Percentiles rank a stretch among this genome's conserved stretches.
phyloP scores from a whole-genome alignment of 2,329 filamentous ascomycete genomes.

The Xylariales sp. region DNA sequence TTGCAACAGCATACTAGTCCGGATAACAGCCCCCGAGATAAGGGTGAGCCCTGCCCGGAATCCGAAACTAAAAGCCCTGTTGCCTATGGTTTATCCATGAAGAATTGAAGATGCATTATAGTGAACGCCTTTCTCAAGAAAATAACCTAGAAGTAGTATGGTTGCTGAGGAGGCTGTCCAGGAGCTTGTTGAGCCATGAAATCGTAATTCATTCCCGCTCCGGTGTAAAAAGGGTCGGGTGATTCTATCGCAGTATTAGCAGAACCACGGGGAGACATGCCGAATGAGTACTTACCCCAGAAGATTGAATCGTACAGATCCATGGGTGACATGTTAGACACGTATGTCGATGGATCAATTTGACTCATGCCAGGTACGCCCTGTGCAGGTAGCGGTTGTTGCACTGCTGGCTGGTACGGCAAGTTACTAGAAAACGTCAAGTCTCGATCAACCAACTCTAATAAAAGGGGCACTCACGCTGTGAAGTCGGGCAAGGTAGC shows the following conservation, averaged over 20 bases:
- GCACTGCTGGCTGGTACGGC: slow-evolving; percentile 28
- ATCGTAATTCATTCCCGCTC: slow-evolving; percentile 56
- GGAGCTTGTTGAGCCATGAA: slow-evolving; percentile 56
- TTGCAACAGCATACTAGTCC: too few relatives aligned
- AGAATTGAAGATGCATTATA: too few relatives aligned
- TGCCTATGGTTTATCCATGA: too few relatives aligned
- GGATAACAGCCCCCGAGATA: too few relatives aligned
- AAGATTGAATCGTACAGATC: slow-evolving; percentile 65
- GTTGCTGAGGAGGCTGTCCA: slow-evolving; percentile 49
- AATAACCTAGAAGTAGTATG: slow-evolving; percentile 59
- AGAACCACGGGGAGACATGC: slow-evolving; percentile 11
- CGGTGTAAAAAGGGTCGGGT: slow-evolving; percentile 54
- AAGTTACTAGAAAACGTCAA: slow-evolving; percentile 14
- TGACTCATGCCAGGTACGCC: slow-evolving; percentile 41
- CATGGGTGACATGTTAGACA: slow-evolving; percentile 65
- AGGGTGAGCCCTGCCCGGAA: too few relatives aligned
- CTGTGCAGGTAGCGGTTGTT: slow-evolving; percentile 22
- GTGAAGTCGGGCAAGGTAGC: slow-evolving; percentile 41
- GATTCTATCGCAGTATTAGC: slow-evolving; percentile 39
- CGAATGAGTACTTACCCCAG: slow-evolving; percentile 46
- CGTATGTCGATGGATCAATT: slow-evolving; percentile 52
- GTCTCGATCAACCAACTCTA: background rate
- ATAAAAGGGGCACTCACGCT: slow-evolving; percentile 23
- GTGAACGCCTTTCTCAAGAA: too few relatives aligned
- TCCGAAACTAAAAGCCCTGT: too few relatives aligned